A percentile compares a stretch with the other conserved stretches of the same genome.
Evolutionary conservation across 1,284 basidiomycete genomes (phyloP).

Genomic region (Malassezia pachydermatis): DNA sequence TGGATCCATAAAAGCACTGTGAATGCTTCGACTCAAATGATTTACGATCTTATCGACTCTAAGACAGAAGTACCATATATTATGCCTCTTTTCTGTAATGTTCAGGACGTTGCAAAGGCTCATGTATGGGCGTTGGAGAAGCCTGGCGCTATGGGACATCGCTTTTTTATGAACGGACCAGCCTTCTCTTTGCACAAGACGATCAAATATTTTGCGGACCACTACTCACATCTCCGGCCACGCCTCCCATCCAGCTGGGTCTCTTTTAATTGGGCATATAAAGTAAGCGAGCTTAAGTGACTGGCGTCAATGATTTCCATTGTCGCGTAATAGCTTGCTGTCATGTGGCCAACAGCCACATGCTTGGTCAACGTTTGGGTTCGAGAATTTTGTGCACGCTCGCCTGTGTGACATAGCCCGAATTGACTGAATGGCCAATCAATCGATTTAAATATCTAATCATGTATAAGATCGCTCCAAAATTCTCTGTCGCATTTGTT

Average conservation of each 20-base stretch:
- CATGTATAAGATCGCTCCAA: too few relatives aligned
- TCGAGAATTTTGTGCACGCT: too few relatives aligned
- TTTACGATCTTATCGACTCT: slow-evolving; percentile 34
- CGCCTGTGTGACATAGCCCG: too few relatives aligned
- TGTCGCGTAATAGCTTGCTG: too few relatives aligned
- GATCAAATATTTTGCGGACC: slow-evolving; percentile 23
- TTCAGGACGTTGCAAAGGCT: slow-evolving; percentile 34
- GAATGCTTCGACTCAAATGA: slow-evolving; percentile 34
- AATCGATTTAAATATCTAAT: too few relatives aligned
- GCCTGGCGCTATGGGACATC: slow-evolving; percentile 22
- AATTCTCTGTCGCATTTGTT: too few relatives aligned
- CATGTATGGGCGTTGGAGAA: slow-evolving; percentile 36
- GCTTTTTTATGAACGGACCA: slow-evolving; percentile 32
- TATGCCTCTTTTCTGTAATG: slow-evolving; percentile 46
- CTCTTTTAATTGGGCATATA: too few relatives aligned
- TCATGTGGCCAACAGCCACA: too few relatives aligned
- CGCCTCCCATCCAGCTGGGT: slow-evolving; percentile 37
- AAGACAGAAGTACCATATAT: slow-evolving; percentile 34
- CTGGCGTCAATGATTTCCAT: too few relatives aligned
- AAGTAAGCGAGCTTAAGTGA: too few relatives aligned
- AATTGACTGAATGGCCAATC: too few relatives aligned
- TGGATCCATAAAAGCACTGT: slow-evolving; percentile 25
- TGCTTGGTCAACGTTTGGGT: too few relatives aligned
- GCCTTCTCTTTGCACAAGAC: slow-evolving; percentile 34
- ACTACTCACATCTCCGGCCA: slow-evolving; percentile 23